These are phyloP conservation scores for Mycena maculata DNA, from an alignment of 768 basidiomycete genomes.

Conservation along the genomic window DNA sequence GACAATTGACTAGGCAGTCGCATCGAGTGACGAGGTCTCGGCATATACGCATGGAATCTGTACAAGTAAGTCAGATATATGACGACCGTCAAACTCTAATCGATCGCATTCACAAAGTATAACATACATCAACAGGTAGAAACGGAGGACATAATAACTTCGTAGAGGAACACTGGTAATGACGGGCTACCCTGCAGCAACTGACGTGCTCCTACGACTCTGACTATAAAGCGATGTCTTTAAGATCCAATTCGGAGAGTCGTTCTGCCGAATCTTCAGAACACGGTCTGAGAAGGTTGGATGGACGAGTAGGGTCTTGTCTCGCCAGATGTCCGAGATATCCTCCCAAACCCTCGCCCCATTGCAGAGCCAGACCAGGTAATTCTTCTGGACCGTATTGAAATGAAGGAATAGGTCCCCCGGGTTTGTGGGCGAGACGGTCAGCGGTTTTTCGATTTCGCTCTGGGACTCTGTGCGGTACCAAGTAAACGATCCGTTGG, in stretches of 20 bases:
- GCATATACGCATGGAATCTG: not conserved
- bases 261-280: not conserved
- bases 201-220: no score
- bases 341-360: not conserved
- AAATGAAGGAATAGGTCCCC: not conserved
- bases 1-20: constrained; percentile 10
- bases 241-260: not conserved
- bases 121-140: no score
- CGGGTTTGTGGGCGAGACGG: no score
- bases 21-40: not conserved
- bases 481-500: no score
- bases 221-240: not conserved
- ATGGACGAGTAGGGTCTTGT: not conserved
- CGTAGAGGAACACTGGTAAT: no score
- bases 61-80: no score
- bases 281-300: not conserved
- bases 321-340: not conserved
- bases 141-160: no score
- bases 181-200: no score
- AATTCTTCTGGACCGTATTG: not conserved
- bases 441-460: no score
- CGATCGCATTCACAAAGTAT: no score
- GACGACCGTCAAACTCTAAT: no score
- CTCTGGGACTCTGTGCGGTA: no score
- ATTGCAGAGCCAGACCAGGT: not conserved